A percentile compares a stretch with the other conserved stretches of the same genome.
phyloP scores from a whole-genome alignment of 75 land plant genomes.

The Ceratopteris richardii region DNA sequence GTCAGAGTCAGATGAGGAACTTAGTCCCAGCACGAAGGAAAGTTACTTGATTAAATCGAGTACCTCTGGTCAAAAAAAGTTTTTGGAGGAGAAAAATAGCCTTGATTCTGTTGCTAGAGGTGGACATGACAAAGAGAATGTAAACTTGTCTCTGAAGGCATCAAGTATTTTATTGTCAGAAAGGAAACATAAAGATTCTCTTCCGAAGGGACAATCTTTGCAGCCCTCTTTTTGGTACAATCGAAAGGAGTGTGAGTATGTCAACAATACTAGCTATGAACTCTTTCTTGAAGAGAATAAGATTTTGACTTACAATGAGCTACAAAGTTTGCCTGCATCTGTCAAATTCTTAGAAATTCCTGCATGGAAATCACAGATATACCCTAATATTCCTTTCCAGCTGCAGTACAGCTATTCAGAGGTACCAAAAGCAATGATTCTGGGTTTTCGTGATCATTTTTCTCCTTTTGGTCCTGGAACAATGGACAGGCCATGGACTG shows the following conservation, averaged over 20 bases:
- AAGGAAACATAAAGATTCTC: no score
- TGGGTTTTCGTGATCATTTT: conserved; percentile 56
- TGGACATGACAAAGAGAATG: neutral
- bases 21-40: neutral
- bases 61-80: neutral
- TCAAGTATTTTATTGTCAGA: neutral
- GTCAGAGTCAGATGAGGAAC: neutral
- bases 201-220: no score
- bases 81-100: neutral
- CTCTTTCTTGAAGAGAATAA: neutral
- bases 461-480: conserved; percentile 79
- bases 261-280: neutral
- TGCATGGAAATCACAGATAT: neutral
- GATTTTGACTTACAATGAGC: no score
- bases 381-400: conserved; percentile 55
- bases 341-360: no score
- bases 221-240: no score
- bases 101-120: neutral
- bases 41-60: neutral
- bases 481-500: conserved; percentile 94
- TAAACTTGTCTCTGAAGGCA: no score
- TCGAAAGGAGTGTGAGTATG: neutral
- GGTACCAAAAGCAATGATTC: conserved; percentile 68
- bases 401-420: conserved; percentile 86
- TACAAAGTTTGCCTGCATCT: no score